phyloP scores from a whole-genome alignment of 768 basidiomycete species.

The Hericium erinaceus region DNA sequence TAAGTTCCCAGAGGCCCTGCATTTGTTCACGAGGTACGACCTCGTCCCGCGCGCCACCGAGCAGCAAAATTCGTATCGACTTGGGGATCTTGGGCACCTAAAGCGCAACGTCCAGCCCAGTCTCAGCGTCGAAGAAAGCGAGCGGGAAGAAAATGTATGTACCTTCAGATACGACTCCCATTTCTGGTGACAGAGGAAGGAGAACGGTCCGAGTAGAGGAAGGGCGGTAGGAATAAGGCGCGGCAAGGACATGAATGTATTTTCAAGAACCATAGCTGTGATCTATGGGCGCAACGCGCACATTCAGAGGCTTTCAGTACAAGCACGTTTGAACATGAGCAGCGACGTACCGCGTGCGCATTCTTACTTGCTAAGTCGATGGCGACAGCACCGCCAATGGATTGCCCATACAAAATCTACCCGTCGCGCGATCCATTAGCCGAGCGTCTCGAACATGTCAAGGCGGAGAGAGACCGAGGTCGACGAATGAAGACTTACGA shows the following conservation, averaged over 20 bases:
- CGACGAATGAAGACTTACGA: constrained; percentile 32
- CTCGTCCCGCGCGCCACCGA: constrained; percentile 66
- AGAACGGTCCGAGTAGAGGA: constrained; percentile 61
- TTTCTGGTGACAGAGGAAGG: constrained; percentile 78
- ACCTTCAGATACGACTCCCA: constrained; percentile 72
- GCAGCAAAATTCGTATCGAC: constrained; percentile 67
- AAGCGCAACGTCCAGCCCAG: not conserved
- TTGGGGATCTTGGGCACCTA: constrained; percentile 41
- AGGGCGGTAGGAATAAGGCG: constrained; percentile 74
- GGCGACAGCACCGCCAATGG: constrained; percentile 88
- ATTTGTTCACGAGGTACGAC: constrained; percentile 73
- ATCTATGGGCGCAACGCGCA: constrained; percentile 36
- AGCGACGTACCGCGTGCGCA: constrained; percentile 44
- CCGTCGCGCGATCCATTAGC: not conserved
- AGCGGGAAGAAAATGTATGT: constrained; percentile 24
- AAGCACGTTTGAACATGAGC: not conserved
- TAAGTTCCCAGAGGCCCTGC: constrained; percentile 59
- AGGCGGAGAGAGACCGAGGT: not conserved
- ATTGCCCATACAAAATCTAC: constrained; percentile 77
- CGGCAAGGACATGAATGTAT: constrained; percentile 84
- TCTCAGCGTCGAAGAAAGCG: constrained; percentile 25
- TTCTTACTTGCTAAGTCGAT: constrained; percentile 82
- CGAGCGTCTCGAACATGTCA: not conserved
- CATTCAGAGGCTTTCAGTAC: not conserved
- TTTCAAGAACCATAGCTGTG: constrained; percentile 77